Conservation (phyloP, 208 protist species). For the Jaenimonas drosophilae region DNA sequence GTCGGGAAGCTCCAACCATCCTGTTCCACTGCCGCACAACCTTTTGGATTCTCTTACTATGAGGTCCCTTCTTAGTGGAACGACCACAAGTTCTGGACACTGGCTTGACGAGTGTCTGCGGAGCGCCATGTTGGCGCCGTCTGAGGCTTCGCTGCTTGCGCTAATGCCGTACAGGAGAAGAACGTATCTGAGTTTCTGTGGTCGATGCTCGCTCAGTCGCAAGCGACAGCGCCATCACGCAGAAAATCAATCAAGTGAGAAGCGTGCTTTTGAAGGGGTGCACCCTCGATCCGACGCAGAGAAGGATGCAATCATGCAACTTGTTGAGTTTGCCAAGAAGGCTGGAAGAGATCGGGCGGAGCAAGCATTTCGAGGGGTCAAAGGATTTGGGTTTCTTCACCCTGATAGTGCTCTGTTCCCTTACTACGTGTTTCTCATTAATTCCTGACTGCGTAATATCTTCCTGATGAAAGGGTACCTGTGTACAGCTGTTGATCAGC, state of each 20-base stretch:
- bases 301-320: conserved; percentile 46
- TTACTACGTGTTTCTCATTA: conserved; percentile 67
- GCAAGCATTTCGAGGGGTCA: conserved; percentile 46
- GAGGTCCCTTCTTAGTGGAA: conserved; percentile 27
- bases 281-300: conserved; percentile 34
- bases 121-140: conserved; percentile 20
- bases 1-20: conserved; percentile 10
- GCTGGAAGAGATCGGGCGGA: conserved; percentile 64
- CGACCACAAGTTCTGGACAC: conserved; percentile 22
- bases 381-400: conserved; percentile 78
- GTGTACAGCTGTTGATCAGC: not conserved
- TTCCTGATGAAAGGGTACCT: not conserved
- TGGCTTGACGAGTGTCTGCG: conserved; percentile 67
- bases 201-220: conserved; percentile 21
- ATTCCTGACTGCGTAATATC: not conserved
- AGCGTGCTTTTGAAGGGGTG: conserved; percentile 19
- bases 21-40: conserved; percentile 36
- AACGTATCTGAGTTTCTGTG: conserved; percentile 34
- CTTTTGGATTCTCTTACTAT: conserved; percentile 53
- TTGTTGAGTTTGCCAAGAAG: conserved; percentile 41
- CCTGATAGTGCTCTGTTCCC: conserved; percentile 44
- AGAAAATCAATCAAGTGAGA: conserved; percentile 11
- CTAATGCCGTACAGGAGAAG: conserved; percentile 27
- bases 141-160: conserved; percentile 36
- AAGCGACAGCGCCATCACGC: conserved; percentile 14